Evolutionary conservation across 805 yeast genomes (phyloP), one percentile per base, ranked within the genome.

Genomic region (Lipomyces japonicus): DNA sequence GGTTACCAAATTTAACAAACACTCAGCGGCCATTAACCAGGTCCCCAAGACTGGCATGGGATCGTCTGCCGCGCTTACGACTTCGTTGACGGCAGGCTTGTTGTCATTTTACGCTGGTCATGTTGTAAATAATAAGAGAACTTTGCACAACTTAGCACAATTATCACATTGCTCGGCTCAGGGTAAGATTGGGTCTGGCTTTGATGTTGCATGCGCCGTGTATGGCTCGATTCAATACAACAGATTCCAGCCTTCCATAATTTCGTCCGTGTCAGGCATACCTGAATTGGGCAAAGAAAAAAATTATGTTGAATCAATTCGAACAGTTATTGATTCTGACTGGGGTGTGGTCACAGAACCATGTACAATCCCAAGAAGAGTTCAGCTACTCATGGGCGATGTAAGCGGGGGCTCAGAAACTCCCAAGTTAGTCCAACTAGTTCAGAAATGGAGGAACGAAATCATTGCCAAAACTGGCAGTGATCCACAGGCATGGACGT

Each of bases 41-140:
- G 95, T 89, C 4, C 81, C 96, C 2, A 93, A 93, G 65, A 93
- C 98, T 0, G 98, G 98, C 0, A 73, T 93, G 42, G 98, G 98
- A 1, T 88, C 96, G 10, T 88, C 96, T 28, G 98, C 98, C 0
- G 96, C 96, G 0, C 73, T 93, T 50, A 95, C 87, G 2, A 78
- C 95, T 1, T 90, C 85, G 1, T 73, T 90, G 2, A 79, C 86
- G 0, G 76, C 95, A 0, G 84, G 90, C 0, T 63, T 93, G 40
- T 64, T 82, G 5, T 71, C 83, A 3, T 69, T 72, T 42, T 79
- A 76, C 5, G 60, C 65, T 22, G 48, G 10, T 47, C 42, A 67
- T 3, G 14, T 26, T 6, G 18, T 37, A 26, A 14, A 16, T n/a
- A 30, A 24, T 14, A 57, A 71, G 24, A 57, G 60, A 3, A 53